A percentile compares a stretch with the other conserved stretches of the same genome.
phyloP scores from a whole-genome alignment of 768 basidiomycete species.

The Hydnum rufescens region DNA sequence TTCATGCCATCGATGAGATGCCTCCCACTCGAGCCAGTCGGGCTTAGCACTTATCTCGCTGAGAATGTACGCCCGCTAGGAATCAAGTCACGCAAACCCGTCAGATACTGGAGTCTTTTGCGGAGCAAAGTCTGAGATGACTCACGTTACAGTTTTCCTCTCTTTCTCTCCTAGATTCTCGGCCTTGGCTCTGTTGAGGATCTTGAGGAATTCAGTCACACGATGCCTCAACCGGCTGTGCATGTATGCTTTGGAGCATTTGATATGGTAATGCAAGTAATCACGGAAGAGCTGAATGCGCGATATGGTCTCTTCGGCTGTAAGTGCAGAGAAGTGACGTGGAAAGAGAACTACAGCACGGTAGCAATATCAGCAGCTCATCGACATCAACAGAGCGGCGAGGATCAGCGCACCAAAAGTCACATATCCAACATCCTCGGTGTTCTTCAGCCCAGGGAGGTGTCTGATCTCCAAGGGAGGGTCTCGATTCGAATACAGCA shows the following conservation, averaged over 20 bases:
- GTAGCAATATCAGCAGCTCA: background rate
- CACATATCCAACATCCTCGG: conserved; percentile 87
- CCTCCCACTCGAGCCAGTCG: too few species aligned
- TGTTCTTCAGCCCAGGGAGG: conserved; percentile 55
- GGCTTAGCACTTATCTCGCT: too few species aligned
- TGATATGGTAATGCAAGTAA: conserved; percentile 99
- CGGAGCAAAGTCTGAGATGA: too few species aligned
- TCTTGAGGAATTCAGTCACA: conserved; percentile 88
- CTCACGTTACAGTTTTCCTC: conserved; percentile 85
- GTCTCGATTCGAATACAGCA: conserved; percentile 83
- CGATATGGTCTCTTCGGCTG: conserved; percentile 65
- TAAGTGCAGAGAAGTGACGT: conserved; percentile 67
- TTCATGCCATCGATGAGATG: too few species aligned
- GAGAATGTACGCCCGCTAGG: too few species aligned
- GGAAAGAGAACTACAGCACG: conserved; percentile 60
- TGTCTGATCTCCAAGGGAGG: conserved; percentile 94
- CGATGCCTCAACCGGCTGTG: conserved; percentile 90
- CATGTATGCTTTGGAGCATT: conserved; percentile 98
- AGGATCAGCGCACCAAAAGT: conserved; percentile 40
- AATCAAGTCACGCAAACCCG: too few species aligned
- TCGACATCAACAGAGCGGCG: background rate
- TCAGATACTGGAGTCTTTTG: too few species aligned
- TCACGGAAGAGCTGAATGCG: conserved; percentile 94
- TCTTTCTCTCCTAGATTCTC: conserved; percentile 57
- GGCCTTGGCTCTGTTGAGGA: conserved; percentile 89